These are phyloP conservation scores for Vishniacozyma victoriae DNA, from an alignment of 768 basidiomycete genomes.

Conservation along the genomic window DNA sequence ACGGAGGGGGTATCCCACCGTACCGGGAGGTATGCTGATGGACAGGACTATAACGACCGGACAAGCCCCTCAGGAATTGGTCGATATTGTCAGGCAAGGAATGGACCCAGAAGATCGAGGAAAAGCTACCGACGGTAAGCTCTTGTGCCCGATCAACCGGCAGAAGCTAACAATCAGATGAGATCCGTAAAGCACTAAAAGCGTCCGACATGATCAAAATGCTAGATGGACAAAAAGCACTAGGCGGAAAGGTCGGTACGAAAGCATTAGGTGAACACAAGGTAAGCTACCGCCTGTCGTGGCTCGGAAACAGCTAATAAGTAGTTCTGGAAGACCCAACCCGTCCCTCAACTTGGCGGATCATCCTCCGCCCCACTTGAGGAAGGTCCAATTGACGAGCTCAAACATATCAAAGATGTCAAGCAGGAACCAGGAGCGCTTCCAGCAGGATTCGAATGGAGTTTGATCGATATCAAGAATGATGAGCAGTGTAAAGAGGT, in stretches of 20 bases:
- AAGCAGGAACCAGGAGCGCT: constrained; percentile 81
- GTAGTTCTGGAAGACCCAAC: constrained; percentile 94
- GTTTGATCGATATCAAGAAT: constrained; percentile 69
- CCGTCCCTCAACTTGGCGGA: constrained; percentile 62
- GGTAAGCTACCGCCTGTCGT: constrained; percentile 50
- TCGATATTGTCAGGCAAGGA: constrained; percentile 62
- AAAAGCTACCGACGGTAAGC: constrained; percentile 51
- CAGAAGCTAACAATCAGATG: constrained; percentile 48
- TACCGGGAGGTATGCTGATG: constrained; percentile 43
- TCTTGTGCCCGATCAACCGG: neutral
- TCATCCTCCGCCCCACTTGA: constrained; percentile 54
- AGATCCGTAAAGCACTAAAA: constrained; percentile 63
- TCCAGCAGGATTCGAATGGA: constrained; percentile 91
- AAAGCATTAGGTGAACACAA: constrained; percentile 85
- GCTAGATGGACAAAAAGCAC: constrained; percentile 69
- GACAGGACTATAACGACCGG: constrained; percentile 31
- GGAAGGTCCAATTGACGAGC: constrained; percentile 85
- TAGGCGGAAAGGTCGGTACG: constrained; percentile 63
- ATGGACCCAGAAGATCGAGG: constrained; percentile 57
- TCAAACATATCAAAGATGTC: constrained; percentile 68
- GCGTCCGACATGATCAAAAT: constrained; percentile 80
- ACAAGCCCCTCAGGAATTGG: constrained; percentile 48
- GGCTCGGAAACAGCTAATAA: constrained; percentile 1
- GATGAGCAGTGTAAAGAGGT: constrained; percentile 78
- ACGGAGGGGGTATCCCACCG: neutral